Percentiles rank a stretch among this genome's conserved stretches.
These are phyloP conservation scores for Neonectria magnoliae DNA, from an alignment of 2,329 filamentous ascomycete genomes.

Conservation along the genomic window DNA sequence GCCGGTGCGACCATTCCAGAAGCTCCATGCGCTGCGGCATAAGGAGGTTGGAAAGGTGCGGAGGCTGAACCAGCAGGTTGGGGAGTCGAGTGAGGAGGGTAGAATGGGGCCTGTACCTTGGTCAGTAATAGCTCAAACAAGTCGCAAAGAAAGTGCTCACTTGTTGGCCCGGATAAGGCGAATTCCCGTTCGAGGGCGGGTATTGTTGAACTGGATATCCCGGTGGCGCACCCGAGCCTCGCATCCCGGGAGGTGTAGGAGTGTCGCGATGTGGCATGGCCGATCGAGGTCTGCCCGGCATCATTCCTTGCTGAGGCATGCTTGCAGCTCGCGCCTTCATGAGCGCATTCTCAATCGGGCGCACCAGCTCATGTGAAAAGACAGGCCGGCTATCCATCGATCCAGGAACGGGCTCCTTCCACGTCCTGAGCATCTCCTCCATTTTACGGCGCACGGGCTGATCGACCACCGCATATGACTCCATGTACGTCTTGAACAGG, in stretches of 20 bases:
- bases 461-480: slow-evolving; percentile 91
- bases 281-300: slow-evolving; percentile 60
- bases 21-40: slow-evolving; percentile 51
- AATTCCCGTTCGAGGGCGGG: slow-evolving; percentile 45
- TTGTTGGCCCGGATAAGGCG: slow-evolving; percentile 43
- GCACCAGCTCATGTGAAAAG: slow-evolving; percentile 86
- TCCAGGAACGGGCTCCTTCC: slow-evolving; percentile 96
- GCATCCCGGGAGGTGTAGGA: slow-evolving; percentile 73
- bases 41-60: slow-evolving; percentile 55
- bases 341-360: slow-evolving; percentile 92
- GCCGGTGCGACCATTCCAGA: slow-evolving; percentile 46
- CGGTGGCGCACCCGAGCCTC: slow-evolving; percentile 38
- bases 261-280: slow-evolving; percentile 73
- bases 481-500: slow-evolving; percentile 95
- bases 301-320: slow-evolving; percentile 61
- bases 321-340: slow-evolving; percentile 79
- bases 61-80: slow-evolving; percentile 49
- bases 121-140: slow-evolving; percentile 19
- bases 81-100: slow-evolving; percentile 53
- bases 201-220: slow-evolving; percentile 43
- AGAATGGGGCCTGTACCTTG: slow-evolving; percentile 32
- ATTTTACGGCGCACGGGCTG: slow-evolving; percentile 84
- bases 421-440: slow-evolving; percentile 97
- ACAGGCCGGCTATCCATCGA: slow-evolving; percentile 93
- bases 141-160: slow-evolving; percentile 30